Conservation (phyloP, 495 filamentous ascomycete genomes). For the Letharia lupina region DNA sequence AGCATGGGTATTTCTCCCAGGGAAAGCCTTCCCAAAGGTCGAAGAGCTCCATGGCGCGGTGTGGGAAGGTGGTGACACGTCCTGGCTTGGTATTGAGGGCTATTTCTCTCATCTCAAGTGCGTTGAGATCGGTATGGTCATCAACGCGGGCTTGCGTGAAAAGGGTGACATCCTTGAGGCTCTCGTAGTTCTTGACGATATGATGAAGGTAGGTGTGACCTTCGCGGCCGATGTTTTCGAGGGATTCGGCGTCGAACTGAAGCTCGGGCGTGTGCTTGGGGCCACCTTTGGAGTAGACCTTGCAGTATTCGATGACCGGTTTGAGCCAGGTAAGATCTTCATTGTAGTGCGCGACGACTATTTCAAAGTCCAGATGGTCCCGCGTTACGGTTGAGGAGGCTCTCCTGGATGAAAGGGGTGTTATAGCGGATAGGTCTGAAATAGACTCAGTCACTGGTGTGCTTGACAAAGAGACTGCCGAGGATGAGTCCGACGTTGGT, state of each 20-base stretch:
- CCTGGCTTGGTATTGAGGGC: not conserved
- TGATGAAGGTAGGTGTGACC: conserved; percentile 28
- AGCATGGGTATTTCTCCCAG: conserved; percentile 20
- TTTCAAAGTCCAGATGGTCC: not conserved
- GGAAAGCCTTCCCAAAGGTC: conserved; percentile 22
- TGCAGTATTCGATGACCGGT: conserved; percentile 8
- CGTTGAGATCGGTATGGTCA: conserved; percentile 37
- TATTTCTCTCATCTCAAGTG: not conserved
- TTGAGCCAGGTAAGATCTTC: conserved; percentile 19
- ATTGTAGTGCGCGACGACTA: conserved; percentile 20
- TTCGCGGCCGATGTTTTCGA: conserved; percentile 21
- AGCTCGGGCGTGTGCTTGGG: conserved; percentile 5
- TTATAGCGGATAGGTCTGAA: not conserved
- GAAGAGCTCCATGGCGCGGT: conserved; percentile 20
- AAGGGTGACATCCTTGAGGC: conserved; percentile 35
- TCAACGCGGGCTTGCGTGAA: conserved; percentile 51
- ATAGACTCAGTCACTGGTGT: not conserved
- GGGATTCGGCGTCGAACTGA: not conserved
- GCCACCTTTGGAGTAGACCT: conserved; percentile 20
- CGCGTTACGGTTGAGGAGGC: not conserved
- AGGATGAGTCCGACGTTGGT: not conserved
- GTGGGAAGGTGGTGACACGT: conserved; percentile 17
- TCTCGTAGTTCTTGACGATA: conserved; percentile 40
- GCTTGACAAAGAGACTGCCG: not conserved
- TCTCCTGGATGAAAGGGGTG: not conserved